Percentiles rank a stretch among this genome's conserved stretches.
phyloP scores from a whole-genome alignment of 257 asterid species.

The Verbena officinalis region DNA sequence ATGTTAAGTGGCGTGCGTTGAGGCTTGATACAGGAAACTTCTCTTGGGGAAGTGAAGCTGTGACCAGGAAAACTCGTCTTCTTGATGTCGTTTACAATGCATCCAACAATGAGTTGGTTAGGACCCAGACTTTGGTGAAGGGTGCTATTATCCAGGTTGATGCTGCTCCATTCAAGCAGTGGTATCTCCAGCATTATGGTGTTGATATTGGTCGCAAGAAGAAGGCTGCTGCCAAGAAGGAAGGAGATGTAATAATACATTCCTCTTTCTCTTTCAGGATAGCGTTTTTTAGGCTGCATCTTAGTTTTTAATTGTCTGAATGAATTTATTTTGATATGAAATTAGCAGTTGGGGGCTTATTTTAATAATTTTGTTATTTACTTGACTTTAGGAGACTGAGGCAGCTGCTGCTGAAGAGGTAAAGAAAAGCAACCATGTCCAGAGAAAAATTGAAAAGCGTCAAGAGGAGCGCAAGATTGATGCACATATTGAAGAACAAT shows the following conservation, averaged over 20 bases:
- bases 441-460: conserved; percentile 61
- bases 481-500: conserved; percentile 66
- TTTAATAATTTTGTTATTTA: conserved; percentile 3
- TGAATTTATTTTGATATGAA: not conserved
- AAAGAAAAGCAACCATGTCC: conserved; percentile 64
- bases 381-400: conserved; percentile 37
- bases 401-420: conserved; percentile 51
- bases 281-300: not conserved
- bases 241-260: conserved; percentile 39
- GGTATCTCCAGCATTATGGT: conserved; percentile 59
- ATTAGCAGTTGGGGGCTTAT: not conserved
- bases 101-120: conserved; percentile 46
- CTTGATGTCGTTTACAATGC: conserved; percentile 52
- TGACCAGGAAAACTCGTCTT: conserved; percentile 41
- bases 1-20: conserved; percentile 61
- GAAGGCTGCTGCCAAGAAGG: conserved; percentile 50
- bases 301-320: not conserved
- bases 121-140: conserved; percentile 52
- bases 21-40: conserved; percentile 57
- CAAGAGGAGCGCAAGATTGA: conserved; percentile 64
- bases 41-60: conserved; percentile 61
- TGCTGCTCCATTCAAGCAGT: conserved; percentile 56
- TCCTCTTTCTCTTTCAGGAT: not conserved
- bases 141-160: conserved; percentile 53
- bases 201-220: conserved; percentile 59